Evolutionary conservation across 768 basidiomycete species (phyloP), one percentile per base, ranked within the genome.

Genomic region (Termitomyces sp.): DNA sequence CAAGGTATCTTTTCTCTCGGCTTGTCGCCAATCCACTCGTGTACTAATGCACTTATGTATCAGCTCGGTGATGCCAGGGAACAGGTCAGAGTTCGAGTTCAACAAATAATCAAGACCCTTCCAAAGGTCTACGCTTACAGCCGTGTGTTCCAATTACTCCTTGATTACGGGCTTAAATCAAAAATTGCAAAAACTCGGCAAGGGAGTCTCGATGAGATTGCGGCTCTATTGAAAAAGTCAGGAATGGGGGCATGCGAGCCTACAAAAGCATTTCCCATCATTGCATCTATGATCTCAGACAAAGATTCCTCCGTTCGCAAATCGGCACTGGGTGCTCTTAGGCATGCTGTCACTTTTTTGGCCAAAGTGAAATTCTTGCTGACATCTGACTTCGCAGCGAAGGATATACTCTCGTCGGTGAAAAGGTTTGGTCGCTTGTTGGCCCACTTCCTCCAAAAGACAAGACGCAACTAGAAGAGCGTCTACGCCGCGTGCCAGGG

Each of bases 31-130:
- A 48, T 40, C 6, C 5, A 10, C n/a, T 26, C 28, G 14, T 52
- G 30, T 54, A 40, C 43, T 59, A 28, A 50, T 59, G 50, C 50
- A 54, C 58, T 8, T 11, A 20, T 41, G 18, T n/a, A 36, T 41
- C 65, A 98, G 96, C 87, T 98, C 59, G 97, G 97, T 14, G 97
- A 98, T 74, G 84, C 88, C 30, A 81, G 93, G 28, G 94, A 95
- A 72, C 86, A 83, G 59, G 82, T 94, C 45, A 84, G 94, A 7
- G 67, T 76, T 47, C 85, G 94, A 51, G 86, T 97, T 22, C 86
- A 91, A 62, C 87, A 85, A 48, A 88, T 97, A 59, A 84, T 98
- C 55, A 90, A 92, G 65, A 80, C 80, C 5, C 76, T 98, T 52
- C 88, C 94, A 7, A 92, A 88, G 66, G 87, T 98, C 53, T 97